Evolutionary conservation across 495 filamentous ascomycete species (phyloP).

Genomic region (Penicillium salamii): DNA sequence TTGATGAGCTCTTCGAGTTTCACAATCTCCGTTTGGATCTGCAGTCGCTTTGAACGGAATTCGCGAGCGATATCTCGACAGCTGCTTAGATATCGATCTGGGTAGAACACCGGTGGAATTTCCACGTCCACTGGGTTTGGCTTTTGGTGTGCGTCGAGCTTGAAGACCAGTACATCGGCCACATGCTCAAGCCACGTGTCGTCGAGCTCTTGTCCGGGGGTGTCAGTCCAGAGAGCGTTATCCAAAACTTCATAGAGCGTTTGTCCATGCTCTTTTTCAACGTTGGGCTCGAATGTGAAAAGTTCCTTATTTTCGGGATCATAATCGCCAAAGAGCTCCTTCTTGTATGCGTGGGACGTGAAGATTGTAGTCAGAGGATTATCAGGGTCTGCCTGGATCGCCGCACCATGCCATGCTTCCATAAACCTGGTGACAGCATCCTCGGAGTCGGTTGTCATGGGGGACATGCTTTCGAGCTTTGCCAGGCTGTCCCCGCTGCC

Average conservation of each 20-base stretch:
- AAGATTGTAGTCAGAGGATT: slow-evolving; percentile 40
- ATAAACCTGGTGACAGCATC: slow-evolving; percentile 32
- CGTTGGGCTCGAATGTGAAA: slow-evolving; percentile 35
- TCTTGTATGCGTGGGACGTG: slow-evolving; percentile 38
- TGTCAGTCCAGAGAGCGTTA: slow-evolving; percentile 58
- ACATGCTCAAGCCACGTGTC: slow-evolving; percentile 54
- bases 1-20: slow-evolving; percentile 36
- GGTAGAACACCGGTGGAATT: slow-evolving; percentile 69
- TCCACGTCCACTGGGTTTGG: slow-evolving; percentile 55
- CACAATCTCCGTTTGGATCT: slow-evolving; percentile 38
- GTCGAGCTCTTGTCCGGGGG: slow-evolving; percentile 48
- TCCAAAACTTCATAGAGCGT: slow-evolving; percentile 77
- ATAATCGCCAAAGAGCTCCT: slow-evolving; percentile 30
- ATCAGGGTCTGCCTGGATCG: slow-evolving; percentile 36
- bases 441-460: slow-evolving; percentile 31
- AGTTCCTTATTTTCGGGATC: slow-evolving; percentile 38
- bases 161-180: slow-evolving; percentile 67
- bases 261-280: slow-evolving; percentile 41
- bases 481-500: slow-evolving; percentile 65
- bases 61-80: slow-evolving; percentile 52
- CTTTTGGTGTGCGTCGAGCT: slow-evolving; percentile 46
- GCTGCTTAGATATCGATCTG: slow-evolving; percentile 70
- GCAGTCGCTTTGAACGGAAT: slow-evolving; percentile 40
- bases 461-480: slow-evolving; percentile 39
- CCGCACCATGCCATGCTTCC: slow-evolving; percentile 43